A percentile compares a stretch with the other conserved stretches of the same genome.
phyloP scores from a whole-genome alignment of 371 early-diverging fungal genomes.

The Enterospora canceri region DNA sequence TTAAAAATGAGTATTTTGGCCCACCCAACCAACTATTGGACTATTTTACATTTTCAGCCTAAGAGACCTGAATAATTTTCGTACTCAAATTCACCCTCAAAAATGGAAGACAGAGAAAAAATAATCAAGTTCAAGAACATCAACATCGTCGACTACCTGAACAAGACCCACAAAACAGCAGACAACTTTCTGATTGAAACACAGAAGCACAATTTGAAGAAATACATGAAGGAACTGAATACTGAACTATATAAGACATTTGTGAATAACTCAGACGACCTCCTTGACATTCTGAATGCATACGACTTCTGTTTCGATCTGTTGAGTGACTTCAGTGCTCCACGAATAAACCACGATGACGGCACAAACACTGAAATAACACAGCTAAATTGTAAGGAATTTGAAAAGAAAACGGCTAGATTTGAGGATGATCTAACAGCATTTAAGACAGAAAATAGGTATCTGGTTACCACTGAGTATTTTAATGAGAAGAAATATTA shows the following conservation, averaged over 20 bases:
- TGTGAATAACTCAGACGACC: neutral
- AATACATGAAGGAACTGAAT: conserved; percentile 12
- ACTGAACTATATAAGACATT: conserved; percentile 6
- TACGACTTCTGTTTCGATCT: neutral
- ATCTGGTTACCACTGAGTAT: conserved; percentile 16
- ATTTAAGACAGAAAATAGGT: conserved; percentile 27
- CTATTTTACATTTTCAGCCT: neutral
- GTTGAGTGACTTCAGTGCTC: neutral
- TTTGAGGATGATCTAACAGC: conserved; percentile 25
- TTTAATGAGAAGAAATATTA: conserved; percentile 19
- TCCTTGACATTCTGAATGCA: conserved; percentile 15
- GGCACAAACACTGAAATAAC: neutral
- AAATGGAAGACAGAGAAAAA: conserved; percentile 18
- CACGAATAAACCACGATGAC: neutral
- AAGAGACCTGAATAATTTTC: neutral
- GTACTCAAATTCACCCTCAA: neutral
- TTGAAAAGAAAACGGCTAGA: conserved; percentile 2
- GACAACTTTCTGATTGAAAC: conserved; percentile 16
- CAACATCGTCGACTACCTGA: conserved; percentile 19
- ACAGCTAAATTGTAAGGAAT: neutral
- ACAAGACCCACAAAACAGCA: conserved; percentile 12
- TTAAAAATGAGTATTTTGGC: too few species aligned
- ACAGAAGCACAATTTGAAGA: conserved; percentile 14
- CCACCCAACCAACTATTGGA: too few species aligned
- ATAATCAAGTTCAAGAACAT: conserved; percentile 19